Base-by-base conservation (phyloP, 352 stramenopile genomes). In the Globisporangium mamillatum region DNA sequence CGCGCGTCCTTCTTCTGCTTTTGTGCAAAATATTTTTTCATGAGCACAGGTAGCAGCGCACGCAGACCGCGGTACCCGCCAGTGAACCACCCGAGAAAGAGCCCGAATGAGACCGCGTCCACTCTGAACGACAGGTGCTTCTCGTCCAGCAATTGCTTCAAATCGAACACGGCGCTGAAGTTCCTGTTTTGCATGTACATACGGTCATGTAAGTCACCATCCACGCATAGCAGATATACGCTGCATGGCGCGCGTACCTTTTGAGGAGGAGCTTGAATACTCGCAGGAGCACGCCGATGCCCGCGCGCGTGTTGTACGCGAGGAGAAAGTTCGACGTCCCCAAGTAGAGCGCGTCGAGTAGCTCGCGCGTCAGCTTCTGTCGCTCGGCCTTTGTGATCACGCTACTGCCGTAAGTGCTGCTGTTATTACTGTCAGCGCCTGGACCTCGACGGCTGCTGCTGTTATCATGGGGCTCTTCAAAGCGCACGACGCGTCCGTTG, bases 31-130 rank as follows among this genome's bases (percentile, higher is more conserved):
- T 86, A 36, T 3, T 75, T 77, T 14, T 67, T 75, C 22, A 91
- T 41, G 66, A 86, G 44, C 38, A 81, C 69, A 1, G 78, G 88
- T 3, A 92, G 68, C 38, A 92, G 63, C 9, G 83, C 86, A 6
- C 75, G 67, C 3, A 96, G 62, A 0, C 75, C 86, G 27, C 79
- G 75, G 72, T 95, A 96, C 4, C 88, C 80, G 55, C 88, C 88
- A 1, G 89, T 92, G 72, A 95, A 95, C 75, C 82, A 91, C 34
- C 89, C 88, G 50, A 96, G 69, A 65, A 96, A 95, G 55, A 96
- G 85, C 7, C 89, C 89, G 63, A 95, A 85, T 38, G 81, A 75
- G n/a, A 96, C 86, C 8, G 89, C 88, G 50, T 96, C 89, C 20
- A 95, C 84, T 59, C 89, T 79, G 74, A 96, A 95, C 34, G 70